Evolutionary conservation across 371 early-diverging fungal genomes (phyloP), one percentile per base, ranked within the genome.

Genomic region (Gilbertella persicaria): DNA sequence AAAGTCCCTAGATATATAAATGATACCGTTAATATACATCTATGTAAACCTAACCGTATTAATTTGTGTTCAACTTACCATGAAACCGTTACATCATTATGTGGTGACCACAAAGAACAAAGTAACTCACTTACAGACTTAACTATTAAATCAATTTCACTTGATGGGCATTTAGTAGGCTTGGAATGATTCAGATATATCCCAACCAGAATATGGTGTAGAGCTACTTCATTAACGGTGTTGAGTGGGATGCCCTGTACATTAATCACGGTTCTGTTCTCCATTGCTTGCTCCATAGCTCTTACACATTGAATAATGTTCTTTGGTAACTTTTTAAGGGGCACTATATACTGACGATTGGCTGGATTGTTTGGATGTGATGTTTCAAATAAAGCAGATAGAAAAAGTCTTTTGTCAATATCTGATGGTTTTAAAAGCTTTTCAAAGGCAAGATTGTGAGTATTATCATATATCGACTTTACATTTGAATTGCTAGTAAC

Each of bases 71-170:
- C 48, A 55, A 47, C 56, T 13, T 55, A 55, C 42, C 56, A 55
- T 55, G 41, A 48, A 42, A 42, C 43, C 35, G 36, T 55, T 42
- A 55, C 44, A 28, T 55, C 36, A 36, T 55, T 41, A 25, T 55
- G 47, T 25, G 56, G 43, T 21, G 56, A 56, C 57, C 57, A 56
- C 43, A 56, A 43, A 56, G 57, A 49, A 37, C 57, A 40, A 56
- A 56, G 17, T 44, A 56, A 49, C 12, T 25, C 40, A 26, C 42
- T 43, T 55, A 48, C 48, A 17, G 56, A 55, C 41, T 42, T 55
- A 23, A 25, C 43, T 20, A 48, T 55, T 7, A 48, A 47, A 36
- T 55, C 49, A 35, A 55, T 47, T 25, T 55, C 56, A 24, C 49
- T 42, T 42, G 56, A 42, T 42, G 12, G 48, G 25, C 47, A 10